Conservation (phyloP, 495 filamentous ascomycete genomes). For the Penicillium longicatenatum region DNA sequence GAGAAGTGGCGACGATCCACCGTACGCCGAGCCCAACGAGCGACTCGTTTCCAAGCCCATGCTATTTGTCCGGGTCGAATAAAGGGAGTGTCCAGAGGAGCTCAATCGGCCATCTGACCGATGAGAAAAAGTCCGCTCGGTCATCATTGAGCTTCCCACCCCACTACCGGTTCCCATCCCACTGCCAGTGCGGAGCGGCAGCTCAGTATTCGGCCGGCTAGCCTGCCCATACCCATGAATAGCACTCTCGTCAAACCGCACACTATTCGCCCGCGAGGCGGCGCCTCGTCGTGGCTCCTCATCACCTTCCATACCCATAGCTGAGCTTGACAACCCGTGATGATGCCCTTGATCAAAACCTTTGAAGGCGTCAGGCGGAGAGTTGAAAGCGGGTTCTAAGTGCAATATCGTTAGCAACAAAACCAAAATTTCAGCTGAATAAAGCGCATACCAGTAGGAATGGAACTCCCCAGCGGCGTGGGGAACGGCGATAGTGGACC, state of each 20-base stretch:
- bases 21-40: conserved; percentile 59
- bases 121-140: conserved; percentile 87
- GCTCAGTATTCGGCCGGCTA: conserved; percentile 76
- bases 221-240: conserved; percentile 85
- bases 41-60: conserved; percentile 76
- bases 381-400: conserved; percentile 73
- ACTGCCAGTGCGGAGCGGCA: conserved; percentile 75
- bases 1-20: conserved; percentile 63
- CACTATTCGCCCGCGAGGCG: conserved; percentile 92
- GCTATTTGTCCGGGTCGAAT: conserved; percentile 82
- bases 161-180: conserved; percentile 81
- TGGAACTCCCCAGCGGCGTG: conserved; percentile 62
- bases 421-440: not conserved
- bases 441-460: conserved; percentile 69
- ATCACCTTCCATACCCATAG: conserved; percentile 80
- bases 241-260: conserved; percentile 97
- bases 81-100: conserved; percentile 80
- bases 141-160: conserved; percentile 79
- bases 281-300: conserved; percentile 90
- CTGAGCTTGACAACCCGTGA: conserved; percentile 60
- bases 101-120: conserved; percentile 97
- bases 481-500: conserved; percentile 78
- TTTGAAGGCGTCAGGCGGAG: conserved; percentile 75
- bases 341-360: conserved; percentile 81
- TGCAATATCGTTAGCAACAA: not conserved